phyloP scores from a whole-genome alignment of 1,139 yeast genomes.

The Kodamaea anthophila region DNA sequence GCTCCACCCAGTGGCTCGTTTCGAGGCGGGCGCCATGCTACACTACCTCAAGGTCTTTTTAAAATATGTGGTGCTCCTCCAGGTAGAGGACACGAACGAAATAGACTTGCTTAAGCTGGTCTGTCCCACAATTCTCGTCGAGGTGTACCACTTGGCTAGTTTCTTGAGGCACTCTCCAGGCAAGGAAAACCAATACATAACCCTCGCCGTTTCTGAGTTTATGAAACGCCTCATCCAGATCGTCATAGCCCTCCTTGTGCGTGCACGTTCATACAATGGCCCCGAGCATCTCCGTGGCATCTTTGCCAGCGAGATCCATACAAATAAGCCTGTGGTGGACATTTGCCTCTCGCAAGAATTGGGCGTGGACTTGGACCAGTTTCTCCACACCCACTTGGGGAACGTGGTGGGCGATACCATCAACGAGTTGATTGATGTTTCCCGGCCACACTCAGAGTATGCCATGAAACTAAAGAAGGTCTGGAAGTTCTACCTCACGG shows the following conservation, averaged over 20 bases:
- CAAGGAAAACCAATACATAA: slow-evolving; percentile 18
- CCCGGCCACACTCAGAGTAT: slow-evolving; percentile 16
- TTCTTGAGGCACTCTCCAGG: slow-evolving; percentile 10
- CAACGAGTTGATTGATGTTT: slow-evolving; percentile 12
- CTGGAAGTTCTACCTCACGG: slow-evolving; percentile 39
- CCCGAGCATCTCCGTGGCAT: slow-evolving; percentile 6
- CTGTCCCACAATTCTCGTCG: slow-evolving; percentile 20
- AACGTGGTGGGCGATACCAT: slow-evolving; percentile 19
- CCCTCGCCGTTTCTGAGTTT: slow-evolving; percentile 26
- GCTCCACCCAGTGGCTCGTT: slow-evolving; percentile 10
- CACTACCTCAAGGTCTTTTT: slow-evolving; percentile 27
- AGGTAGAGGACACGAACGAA: slow-evolving; percentile 28
- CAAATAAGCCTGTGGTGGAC: slow-evolving; percentile 7
- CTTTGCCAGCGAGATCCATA: slow-evolving; percentile 8
- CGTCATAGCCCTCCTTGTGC: slow-evolving; percentile 29
- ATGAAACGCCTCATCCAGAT: slow-evolving; percentile 31
- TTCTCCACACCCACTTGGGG: slow-evolving; percentile 16
- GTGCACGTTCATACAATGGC: slow-evolving; percentile 18
- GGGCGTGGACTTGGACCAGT: slow-evolving; percentile 11
- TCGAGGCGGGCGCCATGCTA: slow-evolving; percentile 25
- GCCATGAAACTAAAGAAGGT: slow-evolving; percentile 25
- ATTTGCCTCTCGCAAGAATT: slow-evolving; percentile 6
- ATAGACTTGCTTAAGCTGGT: slow-evolving; percentile 15
- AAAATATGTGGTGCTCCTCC: slow-evolving; percentile 28
- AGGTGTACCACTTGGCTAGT: slow-evolving; percentile 15